Evolutionary conservation across 371 early-diverging fungal species (phyloP).

Genomic region (Syncephalastrum racemosum): DNA sequence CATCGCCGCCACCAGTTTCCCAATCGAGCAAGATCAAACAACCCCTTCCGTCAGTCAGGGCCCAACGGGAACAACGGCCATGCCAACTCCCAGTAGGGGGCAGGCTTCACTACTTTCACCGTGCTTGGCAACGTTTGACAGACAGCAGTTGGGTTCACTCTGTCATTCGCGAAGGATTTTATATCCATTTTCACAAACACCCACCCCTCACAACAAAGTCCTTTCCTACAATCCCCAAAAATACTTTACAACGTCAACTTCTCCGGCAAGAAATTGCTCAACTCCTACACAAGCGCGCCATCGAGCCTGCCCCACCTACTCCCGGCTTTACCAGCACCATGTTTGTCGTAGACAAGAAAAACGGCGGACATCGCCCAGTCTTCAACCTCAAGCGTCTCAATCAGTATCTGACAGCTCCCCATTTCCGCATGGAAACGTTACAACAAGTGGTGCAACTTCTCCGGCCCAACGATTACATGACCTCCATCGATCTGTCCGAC

Average conservation of each 20-base stretch:
- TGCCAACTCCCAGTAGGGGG: neutral
- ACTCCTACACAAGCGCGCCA: constrained; percentile 1
- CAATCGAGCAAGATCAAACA: constrained; percentile 8
- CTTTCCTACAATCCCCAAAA: neutral
- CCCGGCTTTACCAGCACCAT: constrained; percentile 15
- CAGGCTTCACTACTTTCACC: neutral
- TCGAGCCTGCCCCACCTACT: neutral
- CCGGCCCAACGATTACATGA: constrained; percentile 19
- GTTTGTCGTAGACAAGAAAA: constrained; percentile 25
- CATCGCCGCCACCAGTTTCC: neutral
- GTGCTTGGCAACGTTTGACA: neutral
- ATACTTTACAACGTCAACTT: neutral
- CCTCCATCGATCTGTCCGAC: constrained; percentile 13
- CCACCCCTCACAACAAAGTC: neutral
- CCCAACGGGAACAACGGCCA: constrained; percentile 1
- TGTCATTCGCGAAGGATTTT: neutral
- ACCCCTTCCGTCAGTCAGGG: neutral
- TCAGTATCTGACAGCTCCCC: constrained; percentile 3
- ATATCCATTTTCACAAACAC: neutral
- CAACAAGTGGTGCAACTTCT: constrained; percentile 15
- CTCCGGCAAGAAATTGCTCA: constrained; percentile 7
- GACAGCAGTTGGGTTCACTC: constrained; percentile 3
- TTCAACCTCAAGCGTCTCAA: constrained; percentile 26
- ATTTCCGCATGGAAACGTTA: constrained; percentile 30
- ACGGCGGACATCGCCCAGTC: constrained; percentile 18